Conservation (phyloP, 768 basidiomycete genomes). For the Termitomyces heimii region DNA sequence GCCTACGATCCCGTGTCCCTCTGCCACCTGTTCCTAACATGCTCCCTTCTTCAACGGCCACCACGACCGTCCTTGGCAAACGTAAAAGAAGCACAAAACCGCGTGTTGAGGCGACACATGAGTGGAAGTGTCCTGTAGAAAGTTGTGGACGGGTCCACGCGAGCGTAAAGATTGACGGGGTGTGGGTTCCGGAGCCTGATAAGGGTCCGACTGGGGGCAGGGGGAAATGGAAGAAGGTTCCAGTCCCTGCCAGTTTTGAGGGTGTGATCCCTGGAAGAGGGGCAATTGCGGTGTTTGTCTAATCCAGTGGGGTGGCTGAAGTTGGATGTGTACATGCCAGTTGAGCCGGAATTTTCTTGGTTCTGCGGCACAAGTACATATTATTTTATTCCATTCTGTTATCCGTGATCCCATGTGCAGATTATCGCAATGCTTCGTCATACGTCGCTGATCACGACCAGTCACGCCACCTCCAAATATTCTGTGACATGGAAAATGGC, state of each 20-base stretch:
- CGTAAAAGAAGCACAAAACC: conserved; percentile 24
- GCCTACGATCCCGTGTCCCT: conserved; percentile 44
- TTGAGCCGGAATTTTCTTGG: too few species aligned
- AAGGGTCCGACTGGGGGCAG: not conserved
- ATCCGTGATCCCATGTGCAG: not conserved
- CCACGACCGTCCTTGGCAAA: conserved; percentile 10
- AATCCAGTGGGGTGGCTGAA: not conserved
- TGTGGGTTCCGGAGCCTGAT: conserved; percentile 49
- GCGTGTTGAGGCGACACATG: conserved; percentile 40
- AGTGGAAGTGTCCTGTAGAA: conserved; percentile 62
- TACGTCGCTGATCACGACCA: too few species aligned
- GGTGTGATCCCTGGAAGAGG: conserved; percentile 23
- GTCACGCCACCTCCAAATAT: too few species aligned
- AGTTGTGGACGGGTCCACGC: conserved; percentile 49
- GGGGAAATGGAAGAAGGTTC: conserved; percentile 10
- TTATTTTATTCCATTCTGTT: not conserved
- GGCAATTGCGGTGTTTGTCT: conserved; percentile 40
- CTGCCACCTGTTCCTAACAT: conserved; percentile 1
- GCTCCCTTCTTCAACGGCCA: not conserved
- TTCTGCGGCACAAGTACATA: not conserved
- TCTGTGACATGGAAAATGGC: too few species aligned
- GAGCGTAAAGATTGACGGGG: conserved; percentile 52
- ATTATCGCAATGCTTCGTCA: not conserved
- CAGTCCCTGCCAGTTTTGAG: not conserved
- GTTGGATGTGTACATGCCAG: not conserved